Base-by-base conservation (phyloP, 495 filamentous ascomycete species). In the Podospora didyma region DNA sequence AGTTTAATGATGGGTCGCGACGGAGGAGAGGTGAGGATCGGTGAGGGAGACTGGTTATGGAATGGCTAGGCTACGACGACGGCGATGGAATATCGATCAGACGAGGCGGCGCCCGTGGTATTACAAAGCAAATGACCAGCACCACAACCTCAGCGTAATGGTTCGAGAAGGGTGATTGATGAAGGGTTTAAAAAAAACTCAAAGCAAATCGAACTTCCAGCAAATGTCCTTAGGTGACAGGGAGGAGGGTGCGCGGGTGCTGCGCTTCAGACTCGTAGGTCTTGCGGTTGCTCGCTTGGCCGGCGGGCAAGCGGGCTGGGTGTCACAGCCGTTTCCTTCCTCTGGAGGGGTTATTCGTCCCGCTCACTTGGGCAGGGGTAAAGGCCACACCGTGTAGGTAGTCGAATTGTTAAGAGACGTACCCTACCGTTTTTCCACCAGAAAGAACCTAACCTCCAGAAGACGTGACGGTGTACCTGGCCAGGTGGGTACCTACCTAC, bases 341-440 rank as follows among this genome's bases (percentile, higher is more conserved):
- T 54, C n/a, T n/a, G n/a, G n/a, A n/a, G n/a, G 17, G 51, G 51
- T 11, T 17, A 12, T 35, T 46, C n/a, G 37, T 54, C 51, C 22
- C 19, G 46, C 46, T 16, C 45, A n/a, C n/a, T n/a, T n/a, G n/a
- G n/a, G n/a, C n/a, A n/a, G n/a, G n/a, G n/a, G n/a, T n/a, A n/a
- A n/a, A n/a, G n/a, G n/a, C n/a, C n/a, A n/a, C n/a, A n/a, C n/a
- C n/a, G n/a, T n/a, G n/a, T n/a, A n/a, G n/a, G n/a, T n/a, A n/a
- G n/a, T n/a, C n/a, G n/a, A n/a, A n/a, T n/a, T n/a, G n/a, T n/a
- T n/a, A n/a, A n/a, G n/a, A n/a, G n/a, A n/a, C n/a, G n/a, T n/a
- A n/a, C n/a, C n/a, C n/a, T n/a, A n/a, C n/a, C n/a, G n/a, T n/a
- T n/a, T n/a, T n/a, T n/a, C n/a, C n/a, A n/a, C n/a, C n/a, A n/a